A percentile compares a stretch with the other conserved stretches of the same genome.
These are phyloP conservation scores for Davidsoniella virescens DNA, from an alignment of 2,329 filamentous ascomycete genomes.

Conservation along the genomic window DNA sequence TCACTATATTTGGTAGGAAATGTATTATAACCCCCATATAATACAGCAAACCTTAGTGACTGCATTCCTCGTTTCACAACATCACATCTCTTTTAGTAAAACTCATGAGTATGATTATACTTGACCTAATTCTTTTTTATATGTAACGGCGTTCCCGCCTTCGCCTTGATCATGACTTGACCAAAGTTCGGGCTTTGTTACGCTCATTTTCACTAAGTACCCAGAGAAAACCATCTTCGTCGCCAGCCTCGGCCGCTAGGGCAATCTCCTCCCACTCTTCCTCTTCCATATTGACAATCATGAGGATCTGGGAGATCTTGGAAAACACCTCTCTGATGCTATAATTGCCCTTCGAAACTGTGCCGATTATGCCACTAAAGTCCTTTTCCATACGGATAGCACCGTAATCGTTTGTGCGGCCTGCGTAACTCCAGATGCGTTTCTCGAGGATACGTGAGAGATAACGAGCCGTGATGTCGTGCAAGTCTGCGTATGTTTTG, in stretches of 20 bases:
- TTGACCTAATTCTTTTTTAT: not conserved
- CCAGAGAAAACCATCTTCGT: constrained; percentile 54
- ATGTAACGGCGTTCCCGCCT: not conserved
- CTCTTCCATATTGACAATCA: constrained; percentile 87
- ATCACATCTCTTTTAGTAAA: not conserved
- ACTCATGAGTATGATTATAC: not conserved
- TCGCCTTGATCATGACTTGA: constrained; percentile 21
- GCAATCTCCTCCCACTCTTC: constrained; percentile 79
- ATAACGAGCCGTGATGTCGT: constrained; percentile 57
- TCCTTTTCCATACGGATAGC: constrained; percentile 74
- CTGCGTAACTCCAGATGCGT: constrained; percentile 64
- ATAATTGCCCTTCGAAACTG: constrained; percentile 56
- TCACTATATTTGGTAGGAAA: too few species aligned
- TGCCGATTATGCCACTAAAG: constrained; percentile 55
- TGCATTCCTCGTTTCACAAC: too few species aligned
- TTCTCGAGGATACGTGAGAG: constrained; percentile 73
- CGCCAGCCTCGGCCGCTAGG: constrained; percentile 18
- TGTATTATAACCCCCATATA: too few species aligned
- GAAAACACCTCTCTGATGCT: constrained; percentile 61
- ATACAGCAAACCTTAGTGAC: too few species aligned
- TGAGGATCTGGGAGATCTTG: constrained; percentile 61
- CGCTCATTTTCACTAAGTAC: constrained; percentile 58
- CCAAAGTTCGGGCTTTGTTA: constrained; percentile 52
- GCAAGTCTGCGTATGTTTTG: constrained; percentile 57
- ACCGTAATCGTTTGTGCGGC: constrained; percentile 64